These are phyloP conservation scores for Sclerotinia glacialis DNA, from an alignment of 2,329 filamentous ascomycete genomes.

Conservation along the genomic window DNA sequence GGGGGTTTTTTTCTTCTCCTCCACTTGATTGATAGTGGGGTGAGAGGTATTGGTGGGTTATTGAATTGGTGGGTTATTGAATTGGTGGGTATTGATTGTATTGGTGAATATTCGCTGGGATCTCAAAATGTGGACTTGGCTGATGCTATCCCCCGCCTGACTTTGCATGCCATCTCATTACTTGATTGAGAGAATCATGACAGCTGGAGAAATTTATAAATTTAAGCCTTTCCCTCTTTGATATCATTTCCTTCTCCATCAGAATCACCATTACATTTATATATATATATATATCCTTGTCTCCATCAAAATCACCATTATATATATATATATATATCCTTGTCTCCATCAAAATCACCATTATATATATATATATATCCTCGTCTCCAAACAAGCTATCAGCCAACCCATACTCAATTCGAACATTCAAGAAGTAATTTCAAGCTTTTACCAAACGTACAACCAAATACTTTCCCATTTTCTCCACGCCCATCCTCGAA, in stretches of 20 bases:
- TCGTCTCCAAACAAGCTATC: neutral
- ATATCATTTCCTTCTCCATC: neutral
- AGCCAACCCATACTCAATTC: neutral
- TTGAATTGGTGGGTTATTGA: too few relatives aligned
- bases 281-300: too few relatives aligned
- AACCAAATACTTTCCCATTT: too few relatives aligned
- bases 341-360: too few relatives aligned
- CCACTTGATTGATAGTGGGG: neutral
- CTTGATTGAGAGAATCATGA: conserved; percentile 3
- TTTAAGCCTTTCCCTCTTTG: neutral
- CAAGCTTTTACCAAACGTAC: neutral
- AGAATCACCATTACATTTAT: neutral
- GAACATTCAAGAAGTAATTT: neutral
- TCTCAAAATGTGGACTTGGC: neutral
- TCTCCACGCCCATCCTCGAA: too few relatives aligned
- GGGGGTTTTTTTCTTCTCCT: too few relatives aligned
- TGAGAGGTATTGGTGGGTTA: too few relatives aligned
- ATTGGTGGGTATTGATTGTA: too few relatives aligned
- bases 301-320: neutral
- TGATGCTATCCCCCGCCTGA: neutral
- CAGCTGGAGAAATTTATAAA: neutral
- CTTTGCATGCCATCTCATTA: neutral
- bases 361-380: neutral
- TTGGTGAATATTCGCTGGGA: neutral
- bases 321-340: too few relatives aligned